phyloP scores from a whole-genome alignment of 1,139 yeast species.

The Pichia sp. region DNA sequence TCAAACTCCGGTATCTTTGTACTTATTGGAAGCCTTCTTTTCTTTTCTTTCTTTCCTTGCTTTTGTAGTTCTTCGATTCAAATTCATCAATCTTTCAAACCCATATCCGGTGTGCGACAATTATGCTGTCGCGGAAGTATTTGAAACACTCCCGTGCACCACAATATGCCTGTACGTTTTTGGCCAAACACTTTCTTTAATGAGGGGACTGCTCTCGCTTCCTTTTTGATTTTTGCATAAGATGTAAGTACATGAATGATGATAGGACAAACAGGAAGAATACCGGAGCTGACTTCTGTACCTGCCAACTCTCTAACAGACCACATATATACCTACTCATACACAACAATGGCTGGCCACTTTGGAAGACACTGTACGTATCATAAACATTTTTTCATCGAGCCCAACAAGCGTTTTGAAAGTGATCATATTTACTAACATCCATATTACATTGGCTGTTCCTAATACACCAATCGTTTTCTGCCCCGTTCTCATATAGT shows the following conservation, averaged over 20 bases:
- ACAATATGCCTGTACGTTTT: not conserved
- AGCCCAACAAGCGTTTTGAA: no score
- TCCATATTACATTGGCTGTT: not conserved
- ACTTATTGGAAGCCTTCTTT: not conserved
- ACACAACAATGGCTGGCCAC: conserved; percentile 30
- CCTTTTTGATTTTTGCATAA: not conserved
- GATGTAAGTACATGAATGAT: not conserved
- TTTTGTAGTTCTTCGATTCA: not conserved
- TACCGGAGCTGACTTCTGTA: no score
- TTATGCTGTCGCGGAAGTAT: not conserved
- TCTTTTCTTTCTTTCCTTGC: not conserved
- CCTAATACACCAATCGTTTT: not conserved
- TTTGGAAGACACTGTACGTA: conserved; percentile 35
- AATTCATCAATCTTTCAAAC: not conserved
- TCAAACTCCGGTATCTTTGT: no score
- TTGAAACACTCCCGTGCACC: not conserved
- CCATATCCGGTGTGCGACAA: not conserved
- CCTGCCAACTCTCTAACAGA: not conserved
- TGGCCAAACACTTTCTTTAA: not conserved
- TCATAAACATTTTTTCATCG: not conserved
- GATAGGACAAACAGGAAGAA: not conserved
- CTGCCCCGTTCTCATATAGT: conserved; percentile 18
- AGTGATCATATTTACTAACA: conserved; percentile 5
- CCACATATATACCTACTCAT: not conserved
- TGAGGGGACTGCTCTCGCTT: not conserved